Evolutionary conservation across 1,139 yeast species (phyloP), one percentile per base, ranked within the genome.

Genomic region (Meyerozyma carpophila): DNA sequence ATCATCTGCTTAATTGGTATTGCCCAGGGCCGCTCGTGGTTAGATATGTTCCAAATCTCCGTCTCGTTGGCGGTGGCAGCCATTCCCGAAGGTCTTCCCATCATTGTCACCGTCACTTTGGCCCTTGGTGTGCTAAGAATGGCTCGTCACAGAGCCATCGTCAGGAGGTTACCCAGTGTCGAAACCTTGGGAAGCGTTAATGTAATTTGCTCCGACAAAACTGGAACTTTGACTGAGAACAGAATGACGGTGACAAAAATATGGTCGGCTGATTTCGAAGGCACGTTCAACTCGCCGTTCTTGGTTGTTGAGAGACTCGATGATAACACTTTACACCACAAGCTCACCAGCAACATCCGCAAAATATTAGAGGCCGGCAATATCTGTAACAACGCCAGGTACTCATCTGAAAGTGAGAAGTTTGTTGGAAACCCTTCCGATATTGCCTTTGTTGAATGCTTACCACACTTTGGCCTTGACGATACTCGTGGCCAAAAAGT

Each of bases 41-140:
- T 93, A 47, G 98, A 91, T 50, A 93, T 93, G 96, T 91, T 93
- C 66, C 96, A 93, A 61, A 90, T 93, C 48, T 88, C 96, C 2
- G 98, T 93, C 9, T 89, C 96, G 3, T 73, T 93, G 50, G 98
- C 98, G 0, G 98, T 93, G 11, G 98, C 98, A 41, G 98, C 98
- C 2, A 91, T 93, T 53, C 98, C 98, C 4, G 98, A 93, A 65
- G 98, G 98, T 45, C 75, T 93, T 51, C 98, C 98, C 0, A 91
- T 93, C 56, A 91, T 93, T 60, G 98, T 93, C 38, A 91, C 98
- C 4, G 98, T 93, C 5, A 93, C 98, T 0, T 72, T 93, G 52
- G 98, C 98, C 0, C 73, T 93, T 37, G 98, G 98, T 39, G 98
- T 93, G 36, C 74, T 91, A 54, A 77, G 97, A 66, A 93, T 93